These are phyloP conservation scores for Arthroderma sp. DNA, from an alignment of 2,329 filamentous ascomycete genomes.

Conservation along the genomic window DNA sequence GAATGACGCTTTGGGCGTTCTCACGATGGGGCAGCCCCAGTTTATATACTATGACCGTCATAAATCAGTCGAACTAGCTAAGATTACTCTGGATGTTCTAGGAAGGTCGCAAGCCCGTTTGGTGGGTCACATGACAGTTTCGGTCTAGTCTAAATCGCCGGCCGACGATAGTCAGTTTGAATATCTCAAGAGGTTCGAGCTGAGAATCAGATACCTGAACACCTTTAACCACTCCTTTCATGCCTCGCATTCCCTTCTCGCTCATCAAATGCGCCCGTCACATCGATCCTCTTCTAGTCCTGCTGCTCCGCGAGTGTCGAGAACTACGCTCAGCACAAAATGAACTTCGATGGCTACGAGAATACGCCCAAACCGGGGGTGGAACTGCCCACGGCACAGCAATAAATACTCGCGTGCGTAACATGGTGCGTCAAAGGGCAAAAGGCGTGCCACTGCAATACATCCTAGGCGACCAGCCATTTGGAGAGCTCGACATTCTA, in stretches of 20 bases:
- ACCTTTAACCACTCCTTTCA: conserved; percentile 10
- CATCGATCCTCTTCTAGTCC: conserved; percentile 25
- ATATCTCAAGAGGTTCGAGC: no score
- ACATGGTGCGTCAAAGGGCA: conserved; percentile 31
- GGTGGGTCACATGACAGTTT: no score
- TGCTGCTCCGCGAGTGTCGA: conserved; percentile 32
- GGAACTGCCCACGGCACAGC: background rate
- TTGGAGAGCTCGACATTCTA: conserved; percentile 66
- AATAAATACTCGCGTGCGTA: conserved; percentile 15
- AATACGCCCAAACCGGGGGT: conserved; percentile 19
- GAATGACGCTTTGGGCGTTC: no score
- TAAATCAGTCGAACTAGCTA: no score
- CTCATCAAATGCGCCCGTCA: conserved; percentile 24
- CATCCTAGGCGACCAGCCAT: conserved; percentile 74
- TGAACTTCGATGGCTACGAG: conserved; percentile 35
- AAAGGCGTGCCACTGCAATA: conserved; percentile 77
- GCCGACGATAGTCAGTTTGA: no score
- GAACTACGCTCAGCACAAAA: conserved; percentile 31
- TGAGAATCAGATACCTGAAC: no score
- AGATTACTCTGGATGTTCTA: no score
- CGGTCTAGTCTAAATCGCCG: no score
- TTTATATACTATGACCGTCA: no score
- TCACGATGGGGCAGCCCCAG: no score
- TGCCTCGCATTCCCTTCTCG: conserved; percentile 30
- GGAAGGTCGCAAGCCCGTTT: no score